Conservation (phyloP, 345 rosid genomes). For the Triadica sebifera region DNA sequence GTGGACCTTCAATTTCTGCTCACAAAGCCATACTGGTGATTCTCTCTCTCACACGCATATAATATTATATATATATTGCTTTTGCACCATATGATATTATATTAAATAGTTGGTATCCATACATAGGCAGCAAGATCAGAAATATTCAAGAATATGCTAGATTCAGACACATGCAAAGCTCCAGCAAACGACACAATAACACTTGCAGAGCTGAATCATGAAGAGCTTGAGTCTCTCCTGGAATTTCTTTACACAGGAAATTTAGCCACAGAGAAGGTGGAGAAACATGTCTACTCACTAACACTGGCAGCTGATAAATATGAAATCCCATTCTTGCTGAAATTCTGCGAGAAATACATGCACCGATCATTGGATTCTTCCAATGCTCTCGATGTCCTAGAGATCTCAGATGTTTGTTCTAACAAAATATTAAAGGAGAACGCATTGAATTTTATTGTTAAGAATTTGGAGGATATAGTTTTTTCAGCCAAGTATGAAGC, state of each 20-base stretch:
- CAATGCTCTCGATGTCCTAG: constrained; percentile 59
- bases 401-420: constrained; percentile 58
- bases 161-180: constrained; percentile 64
- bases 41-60: not conserved
- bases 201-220: constrained; percentile 53
- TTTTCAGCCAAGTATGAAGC: constrained; percentile 55
- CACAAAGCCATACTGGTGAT: constrained; percentile 68
- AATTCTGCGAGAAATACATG: constrained; percentile 59
- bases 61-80: not conserved
- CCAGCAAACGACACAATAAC: constrained; percentile 49
- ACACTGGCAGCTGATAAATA: constrained; percentile 74
- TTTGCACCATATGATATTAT: not conserved
- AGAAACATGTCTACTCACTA: constrained; percentile 52
- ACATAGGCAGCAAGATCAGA: constrained; percentile 75
- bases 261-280: constrained; percentile 45
- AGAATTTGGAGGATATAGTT: constrained; percentile 60
- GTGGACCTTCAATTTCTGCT: constrained; percentile 55
- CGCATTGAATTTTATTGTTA: constrained; percentile 50
- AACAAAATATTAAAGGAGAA: constrained; percentile 49
- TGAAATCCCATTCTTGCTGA: constrained; percentile 58
- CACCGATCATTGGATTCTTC: constrained; percentile 40
- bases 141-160: constrained; percentile 69
- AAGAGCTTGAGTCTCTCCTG: constrained; percentile 67
- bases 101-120: not conserved
- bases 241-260: constrained; percentile 78